Evolutionary conservation across 148 eudicot genomes (phyloP).

Genomic region (Polygonum maritimum): DNA sequence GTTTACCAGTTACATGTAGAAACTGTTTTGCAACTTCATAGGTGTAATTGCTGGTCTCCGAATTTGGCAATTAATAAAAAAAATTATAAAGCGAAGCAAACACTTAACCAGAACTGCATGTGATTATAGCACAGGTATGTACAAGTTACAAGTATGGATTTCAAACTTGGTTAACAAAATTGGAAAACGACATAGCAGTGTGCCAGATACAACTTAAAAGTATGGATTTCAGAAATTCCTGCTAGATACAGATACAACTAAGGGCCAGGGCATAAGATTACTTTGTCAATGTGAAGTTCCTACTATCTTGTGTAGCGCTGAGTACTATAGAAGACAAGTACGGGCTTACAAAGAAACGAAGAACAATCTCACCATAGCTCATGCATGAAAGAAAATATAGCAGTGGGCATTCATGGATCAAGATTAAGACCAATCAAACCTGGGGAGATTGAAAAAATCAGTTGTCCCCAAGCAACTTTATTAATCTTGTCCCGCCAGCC

Average conservation of each 20-base stretch:
- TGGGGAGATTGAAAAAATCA: slow-evolving; percentile 74
- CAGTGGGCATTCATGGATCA: background rate
- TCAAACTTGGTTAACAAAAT: background rate
- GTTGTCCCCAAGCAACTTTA: slow-evolving; percentile 72
- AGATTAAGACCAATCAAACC: slow-evolving; percentile 26
- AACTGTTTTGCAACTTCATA: background rate
- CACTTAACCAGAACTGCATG: background rate
- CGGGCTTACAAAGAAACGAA: background rate
- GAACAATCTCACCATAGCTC: no score
- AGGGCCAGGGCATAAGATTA: background rate
- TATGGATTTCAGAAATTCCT: background rate
- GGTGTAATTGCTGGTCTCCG: background rate
- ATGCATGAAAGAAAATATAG: no score
- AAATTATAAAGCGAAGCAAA: background rate
- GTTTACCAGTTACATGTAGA: no score
- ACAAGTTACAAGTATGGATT: background rate
- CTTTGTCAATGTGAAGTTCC: background rate
- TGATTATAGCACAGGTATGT: background rate
- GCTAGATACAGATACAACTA: no score
- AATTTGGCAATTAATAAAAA: background rate
- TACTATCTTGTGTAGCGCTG: background rate
- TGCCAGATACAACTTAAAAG: no score
- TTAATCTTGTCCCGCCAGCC: slow-evolving; percentile 96
- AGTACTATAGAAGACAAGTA: background rate
- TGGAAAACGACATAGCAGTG: background rate